phyloP scores from a whole-genome alignment of 2,329 filamentous ascomycete species.

The Fusarium virguliforme region DNA sequence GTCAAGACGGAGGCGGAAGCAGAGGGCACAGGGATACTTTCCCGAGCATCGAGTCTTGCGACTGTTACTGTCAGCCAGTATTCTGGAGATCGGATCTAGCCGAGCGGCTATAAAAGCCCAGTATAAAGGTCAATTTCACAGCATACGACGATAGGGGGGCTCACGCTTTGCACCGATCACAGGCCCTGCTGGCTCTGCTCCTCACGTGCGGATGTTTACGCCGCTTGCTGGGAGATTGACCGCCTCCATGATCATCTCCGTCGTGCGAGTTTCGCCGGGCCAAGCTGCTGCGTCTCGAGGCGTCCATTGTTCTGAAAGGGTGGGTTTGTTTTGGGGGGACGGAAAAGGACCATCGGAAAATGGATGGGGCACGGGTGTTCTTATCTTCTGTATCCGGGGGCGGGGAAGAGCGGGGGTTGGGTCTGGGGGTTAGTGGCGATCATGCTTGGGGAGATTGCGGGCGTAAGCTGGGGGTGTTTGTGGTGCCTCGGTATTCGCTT shows the following conservation, averaged over 20 bases:
- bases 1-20: constrained; percentile 43
- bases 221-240: constrained; percentile 15
- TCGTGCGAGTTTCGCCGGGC: constrained; percentile 8
- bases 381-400: constrained; percentile 19
- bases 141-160: neutral
- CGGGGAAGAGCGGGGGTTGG: constrained; percentile 11
- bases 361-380: neutral
- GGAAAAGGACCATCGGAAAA: constrained; percentile 27
- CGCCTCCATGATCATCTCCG: constrained; percentile 4
- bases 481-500: constrained; percentile 1
- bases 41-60: constrained; percentile 50
- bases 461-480: neutral
- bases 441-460: neutral
- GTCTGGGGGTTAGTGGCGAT: constrained; percentile 16
- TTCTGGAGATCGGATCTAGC: constrained; percentile 15
- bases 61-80: constrained; percentile 22
- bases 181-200: constrained; percentile 42
- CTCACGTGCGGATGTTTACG: constrained; percentile 23
- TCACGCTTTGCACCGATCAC: constrained; percentile 50
- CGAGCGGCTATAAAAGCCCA: constrained; percentile 1
- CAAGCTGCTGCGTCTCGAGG: constrained; percentile 11
- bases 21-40: constrained; percentile 46
- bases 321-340: neutral
- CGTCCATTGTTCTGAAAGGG: constrained; percentile 10
- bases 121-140: neutral